Conservation (phyloP, 2,329 filamentous ascomycete species). For the Pleurostoma richardsiae region DNA sequence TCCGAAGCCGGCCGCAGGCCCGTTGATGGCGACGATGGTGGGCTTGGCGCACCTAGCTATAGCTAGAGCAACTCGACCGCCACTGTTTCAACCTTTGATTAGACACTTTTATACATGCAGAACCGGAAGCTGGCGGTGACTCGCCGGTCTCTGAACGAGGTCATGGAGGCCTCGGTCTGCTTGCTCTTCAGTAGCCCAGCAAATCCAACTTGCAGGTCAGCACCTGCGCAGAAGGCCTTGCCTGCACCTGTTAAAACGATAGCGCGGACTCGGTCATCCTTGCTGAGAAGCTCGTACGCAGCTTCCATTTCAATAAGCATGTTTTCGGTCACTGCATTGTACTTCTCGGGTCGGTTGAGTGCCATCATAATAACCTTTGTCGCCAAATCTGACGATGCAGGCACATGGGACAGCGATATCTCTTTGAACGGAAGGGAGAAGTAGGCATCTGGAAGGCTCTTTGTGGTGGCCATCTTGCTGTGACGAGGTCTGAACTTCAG, state of each 20-base stretch:
- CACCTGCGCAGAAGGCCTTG: slow-evolving; percentile 29
- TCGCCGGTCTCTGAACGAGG: too few species aligned
- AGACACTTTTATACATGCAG: too few species aligned
- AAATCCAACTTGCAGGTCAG: slow-evolving; percentile 25
- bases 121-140: too few species aligned
- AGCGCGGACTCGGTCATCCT: slow-evolving; percentile 27
- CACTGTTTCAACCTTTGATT: slow-evolving; percentile 36
- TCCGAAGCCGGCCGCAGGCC: slow-evolving; percentile 54
- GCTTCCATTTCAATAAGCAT: slow-evolving; percentile 46
- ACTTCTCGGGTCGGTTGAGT: slow-evolving; percentile 44
- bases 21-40: slow-evolving; percentile 54
- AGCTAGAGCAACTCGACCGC: slow-evolving; percentile 48
- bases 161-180: too few species aligned
- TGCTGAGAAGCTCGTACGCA: slow-evolving; percentile 26
- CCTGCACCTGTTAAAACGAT: slow-evolving; percentile 29
- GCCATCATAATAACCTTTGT: slow-evolving; percentile 45
- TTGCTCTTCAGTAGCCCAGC: background rate
- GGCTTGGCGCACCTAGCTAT: slow-evolving; percentile 55
- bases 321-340: slow-evolving; percentile 49
- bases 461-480: background rate
- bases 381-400: slow-evolving; percentile 10
- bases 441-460: background rate
- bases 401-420: background rate
- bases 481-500: too few species aligned
- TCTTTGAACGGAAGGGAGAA: background rate